These are phyloP conservation scores for Boletellus sp. DNA, from an alignment of 768 basidiomycete genomes.

Conservation along the genomic window DNA sequence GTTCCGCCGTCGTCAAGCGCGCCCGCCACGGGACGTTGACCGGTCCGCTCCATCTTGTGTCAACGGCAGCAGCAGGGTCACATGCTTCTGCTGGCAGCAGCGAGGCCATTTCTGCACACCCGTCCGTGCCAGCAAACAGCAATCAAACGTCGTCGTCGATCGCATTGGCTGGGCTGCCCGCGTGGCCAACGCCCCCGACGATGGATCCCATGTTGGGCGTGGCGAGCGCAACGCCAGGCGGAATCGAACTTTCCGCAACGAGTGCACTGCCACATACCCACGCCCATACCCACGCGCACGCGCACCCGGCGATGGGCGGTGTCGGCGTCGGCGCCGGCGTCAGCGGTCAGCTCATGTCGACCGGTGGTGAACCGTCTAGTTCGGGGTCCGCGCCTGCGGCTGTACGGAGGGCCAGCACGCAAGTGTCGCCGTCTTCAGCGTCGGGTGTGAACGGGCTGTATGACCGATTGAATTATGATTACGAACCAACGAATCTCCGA, in stretches of 20 bases:
- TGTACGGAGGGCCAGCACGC: constrained; percentile 14
- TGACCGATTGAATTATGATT: constrained; percentile 22
- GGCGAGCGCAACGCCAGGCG: constrained; percentile 31
- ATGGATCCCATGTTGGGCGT: constrained; percentile 31
- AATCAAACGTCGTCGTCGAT: constrained; percentile 17
- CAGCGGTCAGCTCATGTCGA: constrained; percentile 20
- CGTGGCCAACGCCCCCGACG: constrained; percentile 31
- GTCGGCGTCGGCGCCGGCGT: constrained; percentile 5
- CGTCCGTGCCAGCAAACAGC: constrained; percentile 11
- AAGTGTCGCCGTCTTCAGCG: constrained; percentile 12
- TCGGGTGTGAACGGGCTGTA: constrained; percentile 17
- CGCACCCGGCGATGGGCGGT: constrained; percentile 12
- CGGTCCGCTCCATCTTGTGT: constrained; percentile 13
- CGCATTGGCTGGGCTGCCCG: constrained; percentile 28
- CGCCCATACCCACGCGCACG: constrained; percentile 6
- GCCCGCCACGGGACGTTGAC: constrained; percentile 30
- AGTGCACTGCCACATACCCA: constrained; percentile 10
- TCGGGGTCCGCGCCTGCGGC: constrained; percentile 6
- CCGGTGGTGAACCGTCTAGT: constrained; percentile 11
- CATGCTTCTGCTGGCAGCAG: constrained; percentile 8
- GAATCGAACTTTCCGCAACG: constrained; percentile 27
- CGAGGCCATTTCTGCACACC: constrained; percentile 21
- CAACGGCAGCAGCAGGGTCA: constrained; percentile 8
- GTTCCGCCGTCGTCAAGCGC: constrained; percentile 16
- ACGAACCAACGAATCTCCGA: constrained; percentile 16